These are phyloP conservation scores for Hemileia vastatrix DNA, from an alignment of 1,284 basidiomycete species.

Conservation along the genomic window DNA sequence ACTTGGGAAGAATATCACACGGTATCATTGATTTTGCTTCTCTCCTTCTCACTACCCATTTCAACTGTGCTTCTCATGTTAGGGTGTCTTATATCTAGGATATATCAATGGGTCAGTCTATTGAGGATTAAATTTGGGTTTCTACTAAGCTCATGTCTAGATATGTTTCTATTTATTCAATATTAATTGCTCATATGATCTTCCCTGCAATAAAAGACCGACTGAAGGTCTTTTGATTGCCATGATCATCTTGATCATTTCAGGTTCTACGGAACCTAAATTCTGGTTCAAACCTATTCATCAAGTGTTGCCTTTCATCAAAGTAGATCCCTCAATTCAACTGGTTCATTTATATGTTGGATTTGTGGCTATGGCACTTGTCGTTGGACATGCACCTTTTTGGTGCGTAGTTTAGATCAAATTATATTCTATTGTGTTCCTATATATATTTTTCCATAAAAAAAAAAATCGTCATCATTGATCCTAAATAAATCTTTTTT, in stretches of 20 bases:
- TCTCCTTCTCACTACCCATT: background rate
- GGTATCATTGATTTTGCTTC: background rate
- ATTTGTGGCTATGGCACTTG: constrained; percentile 16
- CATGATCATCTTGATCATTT: constrained; percentile 10
- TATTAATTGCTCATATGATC: background rate
- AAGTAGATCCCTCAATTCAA: constrained; percentile 1
- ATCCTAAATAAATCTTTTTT: too few species aligned
- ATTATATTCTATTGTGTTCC: too few species aligned
- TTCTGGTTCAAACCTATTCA: constrained; percentile 10
- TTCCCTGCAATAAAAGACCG: background rate
- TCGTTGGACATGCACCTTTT: constrained; percentile 18
- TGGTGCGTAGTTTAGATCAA: constrained; percentile 7
- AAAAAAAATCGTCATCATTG: too few species aligned
- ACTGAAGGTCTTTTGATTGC: constrained; percentile 21
- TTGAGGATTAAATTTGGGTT: background rate
- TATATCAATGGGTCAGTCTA: constrained; percentile 18
- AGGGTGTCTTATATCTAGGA: constrained; percentile 21
- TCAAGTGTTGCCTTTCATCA: background rate
- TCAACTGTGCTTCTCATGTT: too few species aligned
- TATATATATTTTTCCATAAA: too few species aligned
- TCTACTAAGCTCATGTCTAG: too few species aligned
- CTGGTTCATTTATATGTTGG: constrained; percentile 14
- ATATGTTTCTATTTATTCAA: background rate
- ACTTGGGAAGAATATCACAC: constrained; percentile 23
- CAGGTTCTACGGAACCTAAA: constrained; percentile 10